These are phyloP conservation scores for Lyophyllum decastes DNA, from an alignment of 768 basidiomycete genomes.

Conservation along the genomic window DNA sequence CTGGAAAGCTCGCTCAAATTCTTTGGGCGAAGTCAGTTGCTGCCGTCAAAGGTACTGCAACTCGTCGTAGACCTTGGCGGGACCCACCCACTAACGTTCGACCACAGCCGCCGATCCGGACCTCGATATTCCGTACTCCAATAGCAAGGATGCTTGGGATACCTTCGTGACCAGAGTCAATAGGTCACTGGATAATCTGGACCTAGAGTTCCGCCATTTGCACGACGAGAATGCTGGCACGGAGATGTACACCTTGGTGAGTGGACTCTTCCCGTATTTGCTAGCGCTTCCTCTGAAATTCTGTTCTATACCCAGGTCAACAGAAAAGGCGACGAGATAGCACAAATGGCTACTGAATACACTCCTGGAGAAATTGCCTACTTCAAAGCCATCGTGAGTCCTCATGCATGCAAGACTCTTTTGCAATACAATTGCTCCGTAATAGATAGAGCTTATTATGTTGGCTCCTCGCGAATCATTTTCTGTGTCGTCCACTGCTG, in stretches of 20 bases:
- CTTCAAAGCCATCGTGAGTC: slow-evolving; percentile 79
- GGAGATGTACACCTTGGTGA: slow-evolving; percentile 70
- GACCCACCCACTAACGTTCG: slow-evolving; percentile 6
- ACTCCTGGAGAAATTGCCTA: slow-evolving; percentile 75
- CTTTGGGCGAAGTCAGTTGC: slow-evolving; percentile 71
- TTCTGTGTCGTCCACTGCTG: slow-evolving; percentile 76
- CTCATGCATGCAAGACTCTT: background rate
- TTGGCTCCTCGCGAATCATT: slow-evolving; percentile 72
- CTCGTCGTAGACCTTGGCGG: slow-evolving; percentile 4
- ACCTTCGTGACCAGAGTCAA: slow-evolving; percentile 63
- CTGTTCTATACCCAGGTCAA: slow-evolving; percentile 58
- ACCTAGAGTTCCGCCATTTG: slow-evolving; percentile 69
- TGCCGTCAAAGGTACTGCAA: slow-evolving; percentile 59
- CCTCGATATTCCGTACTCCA: slow-evolving; percentile 44
- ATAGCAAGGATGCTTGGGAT: slow-evolving; percentile 54
- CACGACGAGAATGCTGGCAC: slow-evolving; percentile 66
- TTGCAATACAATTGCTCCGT: background rate
- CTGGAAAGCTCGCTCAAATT: slow-evolving; percentile 61
- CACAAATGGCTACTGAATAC: slow-evolving; percentile 86
- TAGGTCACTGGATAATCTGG: slow-evolving; percentile 60
- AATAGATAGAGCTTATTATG: slow-evolving; percentile 86
- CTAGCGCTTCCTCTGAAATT: background rate
- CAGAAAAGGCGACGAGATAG: slow-evolving; percentile 75
- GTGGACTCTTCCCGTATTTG: slow-evolving; percentile 20
- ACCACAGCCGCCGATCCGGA: slow-evolving; percentile 52